Percentiles rank a stretch among this genome's conserved stretches.
Evolutionary conservation across 805 yeast genomes (phyloP).

Genomic region (Blastobotrys peoriensis): DNA sequence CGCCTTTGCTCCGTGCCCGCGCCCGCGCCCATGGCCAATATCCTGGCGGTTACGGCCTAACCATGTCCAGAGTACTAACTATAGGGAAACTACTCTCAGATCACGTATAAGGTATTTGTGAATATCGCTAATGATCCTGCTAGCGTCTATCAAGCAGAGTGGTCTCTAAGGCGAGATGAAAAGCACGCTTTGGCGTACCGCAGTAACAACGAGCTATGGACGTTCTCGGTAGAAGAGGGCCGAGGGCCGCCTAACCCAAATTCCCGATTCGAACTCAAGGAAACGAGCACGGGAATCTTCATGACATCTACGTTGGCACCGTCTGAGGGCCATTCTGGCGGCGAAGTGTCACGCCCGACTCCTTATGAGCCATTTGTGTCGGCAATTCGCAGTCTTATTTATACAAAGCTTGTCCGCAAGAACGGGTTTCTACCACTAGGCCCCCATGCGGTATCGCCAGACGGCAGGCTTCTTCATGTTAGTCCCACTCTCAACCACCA

Average conservation of each 20-base stretch:
- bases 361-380: constrained; percentile 22
- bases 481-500: constrained; percentile 17
- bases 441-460: constrained; percentile 8
- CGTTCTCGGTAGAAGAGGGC: constrained; percentile 17
- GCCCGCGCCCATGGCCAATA: too few relatives aligned
- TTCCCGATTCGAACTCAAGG: constrained; percentile 17
- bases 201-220: constrained; percentile 25
- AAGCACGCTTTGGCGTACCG: constrained; percentile 18
- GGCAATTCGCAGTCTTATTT: constrained; percentile 17
- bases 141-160: constrained; percentile 20
- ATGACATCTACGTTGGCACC: constrained; percentile 21
- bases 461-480: constrained; percentile 16
- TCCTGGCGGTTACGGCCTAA: too few relatives aligned
- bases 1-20: too few relatives aligned
- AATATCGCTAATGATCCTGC: constrained; percentile 11
- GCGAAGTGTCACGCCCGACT: constrained; percentile 9
- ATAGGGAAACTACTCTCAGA: constrained; percentile 16
- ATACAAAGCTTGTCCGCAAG: constrained; percentile 10
- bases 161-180: constrained; percentile 19
- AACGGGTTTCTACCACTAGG: constrained; percentile 17
- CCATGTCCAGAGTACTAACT: too few relatives aligned
- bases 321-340: constrained; percentile 2
- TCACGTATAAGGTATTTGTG: constrained; percentile 22
- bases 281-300: constrained; percentile 25
- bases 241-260: constrained; percentile 17